phyloP scores from a whole-genome alignment of 805 yeast genomes.

The Saccharomycopsis babjevae region DNA sequence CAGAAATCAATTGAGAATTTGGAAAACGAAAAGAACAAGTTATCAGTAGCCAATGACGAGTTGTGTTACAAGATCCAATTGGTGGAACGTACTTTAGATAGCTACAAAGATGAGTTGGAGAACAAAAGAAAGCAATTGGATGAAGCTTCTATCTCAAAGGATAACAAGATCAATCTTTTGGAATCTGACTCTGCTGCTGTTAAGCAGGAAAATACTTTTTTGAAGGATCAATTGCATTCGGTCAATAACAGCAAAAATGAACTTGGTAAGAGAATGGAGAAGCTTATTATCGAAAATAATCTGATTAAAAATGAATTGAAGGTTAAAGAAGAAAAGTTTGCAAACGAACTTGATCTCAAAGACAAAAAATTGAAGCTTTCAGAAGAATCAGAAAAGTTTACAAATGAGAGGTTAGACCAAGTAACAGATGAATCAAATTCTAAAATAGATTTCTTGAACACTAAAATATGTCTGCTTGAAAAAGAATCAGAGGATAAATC shows the following conservation, averaged over 20 bases:
- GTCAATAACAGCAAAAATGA: conserved; percentile 20
- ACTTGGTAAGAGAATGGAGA: conserved; percentile 31
- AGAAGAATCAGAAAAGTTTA: conserved; percentile 43
- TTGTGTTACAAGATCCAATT: conserved; percentile 24
- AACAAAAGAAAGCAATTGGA: conserved; percentile 24
- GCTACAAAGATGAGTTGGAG: conserved; percentile 26
- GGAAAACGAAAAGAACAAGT: conserved; percentile 17
- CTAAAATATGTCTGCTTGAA: neutral
- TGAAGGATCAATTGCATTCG: neutral
- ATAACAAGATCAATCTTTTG: neutral
- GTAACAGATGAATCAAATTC: conserved; percentile 35
- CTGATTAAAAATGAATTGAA: conserved; percentile 35
- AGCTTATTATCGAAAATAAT: conserved; percentile 35
- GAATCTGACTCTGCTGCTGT: neutral
- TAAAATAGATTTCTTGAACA: neutral
- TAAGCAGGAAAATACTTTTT: neutral
- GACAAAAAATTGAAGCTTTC: conserved; percentile 50
- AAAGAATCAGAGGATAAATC: neutral
- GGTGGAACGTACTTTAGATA: conserved; percentile 25
- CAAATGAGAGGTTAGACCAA: conserved; percentile 40
- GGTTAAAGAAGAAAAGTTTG: conserved; percentile 38
- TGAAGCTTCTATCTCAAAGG: conserved; percentile 17
- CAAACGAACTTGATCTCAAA: conserved; percentile 50
- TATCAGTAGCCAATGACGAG: conserved; percentile 24
- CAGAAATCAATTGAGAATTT: conserved; percentile 2